Evolutionary conservation across 345 rosid genomes (phyloP), one percentile per base, ranked within the genome.

Genomic region (Toxicodendron radicans): DNA sequence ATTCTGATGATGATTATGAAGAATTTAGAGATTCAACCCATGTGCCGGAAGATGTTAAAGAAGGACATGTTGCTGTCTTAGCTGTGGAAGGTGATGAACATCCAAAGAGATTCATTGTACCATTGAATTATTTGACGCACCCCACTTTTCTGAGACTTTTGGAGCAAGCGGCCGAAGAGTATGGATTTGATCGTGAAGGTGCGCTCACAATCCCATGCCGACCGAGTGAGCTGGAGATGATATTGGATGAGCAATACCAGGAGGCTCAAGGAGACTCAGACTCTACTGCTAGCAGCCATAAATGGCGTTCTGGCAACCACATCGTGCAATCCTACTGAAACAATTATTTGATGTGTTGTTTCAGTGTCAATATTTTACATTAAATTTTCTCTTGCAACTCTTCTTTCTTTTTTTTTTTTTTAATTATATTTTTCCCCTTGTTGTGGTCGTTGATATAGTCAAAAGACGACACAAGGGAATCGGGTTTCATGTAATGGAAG

Each of bases 21-120:
- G 78, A 76, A 64, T 52, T 24, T 10, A 30, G 35, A 60, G 52
- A 45, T 10, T 66, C 35, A 18, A 43, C 10, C 23, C 60, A 24
- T 53, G 88, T 87, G 61, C 94, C 94, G 0, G 80, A 85, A 69
- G 97, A 92, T 67, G 94, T 92, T 21, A 90, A 90, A 71, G 88
- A 87, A 84, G 92, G 95, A 20, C 95, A 92, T 59, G 85, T 92
- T 5, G 89, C 87, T 0, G 93, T 92, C 51, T 64, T 88, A 32
- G 91, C 93, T 3, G 80, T 83, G 68, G 86, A 87, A 17, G 84
- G 84, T 1, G 56, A 83, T 58, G 86, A 81, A 64, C 30, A 2
- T 27, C 84, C 83, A 0, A 85, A 80, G 69, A 86, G 89, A 77
- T 87, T 90, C 27, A 85, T 90, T 48, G 81, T 84, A 1, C 89